phyloP scores from a whole-genome alignment of 441 rosid genomes.

The Flueggea neowawraea region DNA sequence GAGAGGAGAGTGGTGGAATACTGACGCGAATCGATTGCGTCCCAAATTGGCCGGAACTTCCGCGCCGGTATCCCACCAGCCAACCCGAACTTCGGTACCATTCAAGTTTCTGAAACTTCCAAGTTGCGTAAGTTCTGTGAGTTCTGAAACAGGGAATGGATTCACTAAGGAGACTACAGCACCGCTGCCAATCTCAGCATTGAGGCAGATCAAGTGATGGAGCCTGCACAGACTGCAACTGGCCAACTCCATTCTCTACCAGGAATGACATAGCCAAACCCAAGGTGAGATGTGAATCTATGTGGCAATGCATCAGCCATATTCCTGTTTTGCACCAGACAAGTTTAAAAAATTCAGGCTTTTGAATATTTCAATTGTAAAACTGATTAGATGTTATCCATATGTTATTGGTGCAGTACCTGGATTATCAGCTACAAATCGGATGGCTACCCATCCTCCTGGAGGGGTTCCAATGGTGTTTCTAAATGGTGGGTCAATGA shows the following conservation, averaged over 20 bases:
- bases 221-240: slow-evolving; percentile 48
- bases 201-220: slow-evolving; percentile 74
- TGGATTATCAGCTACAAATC: slow-evolving; percentile 90
- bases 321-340: slow-evolving; percentile 45
- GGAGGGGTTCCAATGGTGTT: slow-evolving; percentile 78
- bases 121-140: too few species aligned
- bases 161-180: too few species aligned
- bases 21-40: slow-evolving; percentile 98
- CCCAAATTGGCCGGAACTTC: slow-evolving; percentile 96
- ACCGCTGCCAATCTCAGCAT: slow-evolving; percentile 33
- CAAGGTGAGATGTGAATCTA: slow-evolving; percentile 84
- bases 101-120: slow-evolving; percentile 7
- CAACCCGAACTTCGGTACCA: slow-evolving; percentile 92
- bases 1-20: slow-evolving; percentile 70
- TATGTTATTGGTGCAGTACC: slow-evolving; percentile 30
- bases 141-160: too few species aligned
- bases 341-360: not conserved
- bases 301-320: slow-evolving; percentile 93
- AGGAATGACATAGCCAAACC: slow-evolving; percentile 76
- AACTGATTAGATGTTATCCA: not conserved
- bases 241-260: slow-evolving; percentile 73
- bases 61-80: slow-evolving; percentile 99
- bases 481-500: slow-evolving; percentile 79
- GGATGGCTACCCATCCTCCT: slow-evolving; percentile 84
- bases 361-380: not conserved